Evolutionary conservation across 1,284 basidiomycete species (phyloP), one percentile per base, ranked within the genome.

Genomic region (Lentinula novae-zelandiae): DNA sequence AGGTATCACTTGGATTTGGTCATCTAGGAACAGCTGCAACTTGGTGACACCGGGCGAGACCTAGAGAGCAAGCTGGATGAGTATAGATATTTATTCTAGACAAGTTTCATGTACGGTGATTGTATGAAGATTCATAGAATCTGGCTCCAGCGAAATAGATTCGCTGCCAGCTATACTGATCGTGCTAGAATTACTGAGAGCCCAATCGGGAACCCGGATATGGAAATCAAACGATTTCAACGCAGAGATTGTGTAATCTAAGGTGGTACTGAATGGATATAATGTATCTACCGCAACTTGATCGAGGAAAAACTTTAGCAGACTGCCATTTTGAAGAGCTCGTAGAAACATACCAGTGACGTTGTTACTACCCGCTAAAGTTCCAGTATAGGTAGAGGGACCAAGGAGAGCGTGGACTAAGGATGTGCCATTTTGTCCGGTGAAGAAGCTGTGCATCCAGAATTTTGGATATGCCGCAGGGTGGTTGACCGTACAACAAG

Each of bases 401-500:
- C 75, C 76, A 12, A 78, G 70, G 60, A 75, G 71, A 7, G 65
- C 69, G 58, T 78, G 75, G 5, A 75, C 64, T 10, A 78, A 67
- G 2, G 71, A 69, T 9, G 68, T 62, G 27, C 65, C 67, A 22
- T 69, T 64, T 10, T 68, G 62, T 38, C 73, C 69, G 0, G 70
- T 67, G 62, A 75, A 69, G 65, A 77, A 77, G 8, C 72, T 68
- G 57, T 77, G 71, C 10, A 73, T 69, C 76, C 76, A 78, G 64
- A 77, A 78, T 61, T 76, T 77, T 2, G 76, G 75, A 55, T 71
- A 75, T 2, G 65, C 75, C 56, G 74, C 72, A 15, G 75, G 73
- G 51, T 76, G 75, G 61, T 77, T 76, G 58, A 76, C 75, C 1
- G 75, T 76, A 61, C 76, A 77, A 61, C 75, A 76, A 1, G 75